These are phyloP conservation scores for Coemansia asiatica DNA, from an alignment of 192 early-diverging fungal species.

Conservation along the genomic window DNA sequence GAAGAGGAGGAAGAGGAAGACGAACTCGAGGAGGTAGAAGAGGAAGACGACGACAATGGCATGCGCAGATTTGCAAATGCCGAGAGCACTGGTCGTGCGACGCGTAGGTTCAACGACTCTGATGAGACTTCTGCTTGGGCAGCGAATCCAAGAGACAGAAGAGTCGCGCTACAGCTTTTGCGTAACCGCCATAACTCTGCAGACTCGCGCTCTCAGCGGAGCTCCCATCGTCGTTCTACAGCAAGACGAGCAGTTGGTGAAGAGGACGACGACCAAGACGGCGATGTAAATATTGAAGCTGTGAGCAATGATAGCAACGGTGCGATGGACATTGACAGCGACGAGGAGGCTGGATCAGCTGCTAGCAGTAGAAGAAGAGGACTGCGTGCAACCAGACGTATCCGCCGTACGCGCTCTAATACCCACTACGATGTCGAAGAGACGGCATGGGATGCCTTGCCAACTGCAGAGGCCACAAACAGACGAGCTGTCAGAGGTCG, in stretches of 20 bases:
- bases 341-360: background rate
- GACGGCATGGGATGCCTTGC: background rate
- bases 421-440: background rate
- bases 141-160: slow-evolving; percentile 12
- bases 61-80: background rate
- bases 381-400: background rate
- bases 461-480: background rate
- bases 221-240: slow-evolving; percentile 1
- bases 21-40: slow-evolving; percentile 44
- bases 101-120: slow-evolving; percentile 6
- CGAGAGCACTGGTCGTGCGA: background rate
- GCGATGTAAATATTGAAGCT: slow-evolving; percentile 21
- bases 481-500: background rate
- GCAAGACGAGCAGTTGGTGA: slow-evolving; percentile 6
- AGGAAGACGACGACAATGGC: slow-evolving; percentile 16
- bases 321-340: slow-evolving; percentile 11
- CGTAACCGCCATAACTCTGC: slow-evolving; percentile 36
- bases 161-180: slow-evolving; percentile 34
- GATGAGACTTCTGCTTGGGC: background rate
- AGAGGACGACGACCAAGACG: slow-evolving; percentile 46
- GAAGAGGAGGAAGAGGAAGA: slow-evolving; percentile 56
- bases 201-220: slow-evolving; percentile 7
- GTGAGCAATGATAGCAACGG: slow-evolving; percentile 40
- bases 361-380: background rate
- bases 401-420: background rate